phyloP scores from a whole-genome alignment of 495 filamentous ascomycete species.

The Neurospora sp. region DNA sequence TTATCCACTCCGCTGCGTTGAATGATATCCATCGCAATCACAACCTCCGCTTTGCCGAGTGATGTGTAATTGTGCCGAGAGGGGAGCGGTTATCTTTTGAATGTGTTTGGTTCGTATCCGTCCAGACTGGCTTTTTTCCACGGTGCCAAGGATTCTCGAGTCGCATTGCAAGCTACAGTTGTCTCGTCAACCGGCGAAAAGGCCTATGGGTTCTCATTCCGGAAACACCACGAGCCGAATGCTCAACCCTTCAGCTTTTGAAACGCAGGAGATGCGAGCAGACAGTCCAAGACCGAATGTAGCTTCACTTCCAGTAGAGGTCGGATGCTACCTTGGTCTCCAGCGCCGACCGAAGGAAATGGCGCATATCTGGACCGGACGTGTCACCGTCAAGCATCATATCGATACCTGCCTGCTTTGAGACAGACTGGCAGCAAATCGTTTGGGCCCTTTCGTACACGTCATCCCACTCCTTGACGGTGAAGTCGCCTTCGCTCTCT shows the following conservation, averaged over 20 bases:
- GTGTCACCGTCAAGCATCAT: slow-evolving; percentile 31
- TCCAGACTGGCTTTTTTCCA: neutral
- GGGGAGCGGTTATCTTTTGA: neutral
- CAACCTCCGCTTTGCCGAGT: neutral
- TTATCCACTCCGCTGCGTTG: neutral
- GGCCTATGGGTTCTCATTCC: neutral
- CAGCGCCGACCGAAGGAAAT: slow-evolving; percentile 55
- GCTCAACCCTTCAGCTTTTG: neutral
- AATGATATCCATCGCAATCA: neutral
- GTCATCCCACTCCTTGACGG: slow-evolving; percentile 64
- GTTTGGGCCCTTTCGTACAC: slow-evolving; percentile 53
- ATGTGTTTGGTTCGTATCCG: neutral
- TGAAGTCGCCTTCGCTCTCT: slow-evolving; percentile 75
- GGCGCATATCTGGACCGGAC: slow-evolving; percentile 37
- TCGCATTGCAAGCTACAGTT: neutral
- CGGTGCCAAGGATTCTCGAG: neutral
- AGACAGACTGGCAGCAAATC: slow-evolving; percentile 45
- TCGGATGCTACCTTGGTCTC: slow-evolving; percentile 47
- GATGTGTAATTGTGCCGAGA: neutral
- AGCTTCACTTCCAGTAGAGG: slow-evolving; percentile 48
- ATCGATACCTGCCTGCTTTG: slow-evolving; percentile 37
- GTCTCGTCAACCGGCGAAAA: neutral
- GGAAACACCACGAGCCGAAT: neutral
- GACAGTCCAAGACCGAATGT: neutral
- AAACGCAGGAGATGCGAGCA: neutral